Percentiles rank a stretch among this genome's conserved stretches.
phyloP scores from a whole-genome alignment of 1,139 yeast genomes.

The Saccharomyces pastorianus region DNA sequence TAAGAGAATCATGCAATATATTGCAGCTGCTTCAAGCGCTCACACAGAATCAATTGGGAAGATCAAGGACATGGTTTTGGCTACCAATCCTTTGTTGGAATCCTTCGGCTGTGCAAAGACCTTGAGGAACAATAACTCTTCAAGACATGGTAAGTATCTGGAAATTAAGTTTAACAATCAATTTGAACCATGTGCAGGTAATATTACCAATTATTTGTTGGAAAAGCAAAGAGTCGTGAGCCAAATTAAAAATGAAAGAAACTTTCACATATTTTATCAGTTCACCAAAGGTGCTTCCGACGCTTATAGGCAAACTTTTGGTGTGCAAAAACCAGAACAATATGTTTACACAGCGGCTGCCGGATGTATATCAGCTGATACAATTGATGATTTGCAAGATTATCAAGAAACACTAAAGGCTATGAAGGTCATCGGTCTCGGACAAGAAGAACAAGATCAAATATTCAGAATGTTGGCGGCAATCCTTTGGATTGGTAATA shows the following conservation, averaged over 20 bases:
- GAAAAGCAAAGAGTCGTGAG: conserved; percentile 97
- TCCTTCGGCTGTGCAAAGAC: conserved; percentile 99
- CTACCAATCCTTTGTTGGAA: conserved; percentile 93
- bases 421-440: conserved; percentile 79
- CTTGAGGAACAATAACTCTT: conserved; percentile 87
- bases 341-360: conserved; percentile 84
- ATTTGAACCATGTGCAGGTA: conserved; percentile 90
- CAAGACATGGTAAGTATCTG: conserved; percentile 96
- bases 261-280: conserved; percentile 95
- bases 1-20: conserved; percentile 95
- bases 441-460: conserved; percentile 78
- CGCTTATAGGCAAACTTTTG: conserved; percentile 70
- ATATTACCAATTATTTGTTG: conserved; percentile 85
- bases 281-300: conserved; percentile 91
- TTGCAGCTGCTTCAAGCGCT: conserved; percentile 70
- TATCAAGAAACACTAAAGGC: conserved; percentile 76
- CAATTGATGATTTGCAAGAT: conserved; percentile 76
- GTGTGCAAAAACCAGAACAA: conserved; percentile 89
- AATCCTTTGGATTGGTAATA: conserved; percentile 89
- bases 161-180: conserved; percentile 79
- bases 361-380: conserved; percentile 77
- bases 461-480: conserved; percentile 81
- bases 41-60: conserved; percentile 61
- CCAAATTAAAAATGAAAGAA: conserved; percentile 86
- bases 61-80: conserved; percentile 94